Evolutionary conservation across 2,329 filamentous ascomycete genomes (phyloP), one percentile per base, ranked within the genome.

Genomic region (Cephalotrichum gorgonifer): DNA sequence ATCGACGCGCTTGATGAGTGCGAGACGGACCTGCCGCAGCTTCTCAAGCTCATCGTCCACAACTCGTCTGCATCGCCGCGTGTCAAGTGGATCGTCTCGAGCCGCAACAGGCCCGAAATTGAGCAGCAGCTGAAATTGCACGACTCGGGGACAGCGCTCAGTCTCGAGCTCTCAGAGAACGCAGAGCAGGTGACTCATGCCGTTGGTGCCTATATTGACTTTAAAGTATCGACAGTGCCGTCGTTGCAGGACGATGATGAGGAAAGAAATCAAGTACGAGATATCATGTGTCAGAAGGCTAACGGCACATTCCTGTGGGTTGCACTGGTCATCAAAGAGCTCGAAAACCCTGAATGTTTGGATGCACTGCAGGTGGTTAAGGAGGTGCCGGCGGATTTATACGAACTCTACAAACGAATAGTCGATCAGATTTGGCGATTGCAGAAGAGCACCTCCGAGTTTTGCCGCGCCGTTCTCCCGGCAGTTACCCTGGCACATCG

Each of bases 1-100:
- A 56, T 76, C 41, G 69, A 75, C 55, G 71, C 69, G 1, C 64
- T 75, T 1, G 70, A 76, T 50, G 70, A 75, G 54, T 73, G 68
- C 49, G 50, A 44, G 15, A 41, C 31, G 3, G 60, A 56, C 20
- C 49, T 55, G n/a, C 20, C 43, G 1, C 43, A 59, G 30, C 64
- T 74, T 3, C 56, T 74, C 12, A 44, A 62, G 1, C 51, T 70
- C 9, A 62, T 72, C 43, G 43, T 54, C 11, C 46, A 58, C 20
- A 27, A 20, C 14, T 44, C 42, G 23, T n/a, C 17, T 7, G 22
- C 38, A 25, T 52, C 43, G 0, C 59, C 54, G 14, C 45, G 50
- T 1, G 55, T 64, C 2, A 75, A 70, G 52, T 73, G 67, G 64
- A 50, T 75, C 15, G 50, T 70, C 0, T 68, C 68, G 0, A 74